Conservation (phyloP, 2,329 filamentous ascomycete species). For the Neofusicoccum sp. region DNA sequence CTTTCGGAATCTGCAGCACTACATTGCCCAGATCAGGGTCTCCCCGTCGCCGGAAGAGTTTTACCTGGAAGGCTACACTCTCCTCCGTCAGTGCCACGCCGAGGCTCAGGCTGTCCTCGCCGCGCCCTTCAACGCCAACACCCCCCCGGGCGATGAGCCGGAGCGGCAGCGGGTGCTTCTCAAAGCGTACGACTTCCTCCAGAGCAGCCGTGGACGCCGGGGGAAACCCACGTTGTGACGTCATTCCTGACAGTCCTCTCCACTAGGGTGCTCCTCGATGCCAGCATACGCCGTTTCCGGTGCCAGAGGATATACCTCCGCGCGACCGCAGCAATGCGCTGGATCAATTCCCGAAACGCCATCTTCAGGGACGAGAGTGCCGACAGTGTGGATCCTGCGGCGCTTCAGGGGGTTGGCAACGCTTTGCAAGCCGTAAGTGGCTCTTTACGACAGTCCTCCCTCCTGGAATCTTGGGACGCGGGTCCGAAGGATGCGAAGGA, state of each 20-base stretch:
- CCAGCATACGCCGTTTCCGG: slow-evolving; percentile 59
- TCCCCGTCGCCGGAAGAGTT: slow-evolving; percentile 54
- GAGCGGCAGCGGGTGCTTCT: slow-evolving; percentile 58
- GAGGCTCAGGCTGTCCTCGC: slow-evolving; percentile 56
- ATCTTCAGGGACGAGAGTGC: slow-evolving; percentile 48
- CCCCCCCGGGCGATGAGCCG: slow-evolving; percentile 44
- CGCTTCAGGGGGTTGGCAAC: slow-evolving; percentile 49
- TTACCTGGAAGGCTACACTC: slow-evolving; percentile 58
- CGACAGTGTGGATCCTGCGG: slow-evolving; percentile 43
- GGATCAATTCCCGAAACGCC: slow-evolving; percentile 54
- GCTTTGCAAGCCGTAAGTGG: slow-evolving; percentile 49
- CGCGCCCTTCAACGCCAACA: slow-evolving; percentile 50
- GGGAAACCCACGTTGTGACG: neutral
- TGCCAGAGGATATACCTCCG: slow-evolving; percentile 61
- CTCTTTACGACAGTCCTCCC: neutral
- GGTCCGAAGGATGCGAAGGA: neutral
- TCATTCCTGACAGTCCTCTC: neutral
- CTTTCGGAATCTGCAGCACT: slow-evolving; percentile 60
- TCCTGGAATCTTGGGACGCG: neutral
- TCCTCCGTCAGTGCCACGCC: slow-evolving; percentile 55
- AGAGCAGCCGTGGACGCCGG: neutral
- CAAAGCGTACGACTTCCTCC: slow-evolving; percentile 46
- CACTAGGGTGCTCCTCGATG: slow-evolving; percentile 59
- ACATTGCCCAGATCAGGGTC: slow-evolving; percentile 55
- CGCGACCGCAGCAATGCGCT: slow-evolving; percentile 57